Evolutionary conservation across 164 flowering plant genomes (phyloP), one percentile per base, ranked within the genome.

Genomic region (Liquidambar formosana): DNA sequence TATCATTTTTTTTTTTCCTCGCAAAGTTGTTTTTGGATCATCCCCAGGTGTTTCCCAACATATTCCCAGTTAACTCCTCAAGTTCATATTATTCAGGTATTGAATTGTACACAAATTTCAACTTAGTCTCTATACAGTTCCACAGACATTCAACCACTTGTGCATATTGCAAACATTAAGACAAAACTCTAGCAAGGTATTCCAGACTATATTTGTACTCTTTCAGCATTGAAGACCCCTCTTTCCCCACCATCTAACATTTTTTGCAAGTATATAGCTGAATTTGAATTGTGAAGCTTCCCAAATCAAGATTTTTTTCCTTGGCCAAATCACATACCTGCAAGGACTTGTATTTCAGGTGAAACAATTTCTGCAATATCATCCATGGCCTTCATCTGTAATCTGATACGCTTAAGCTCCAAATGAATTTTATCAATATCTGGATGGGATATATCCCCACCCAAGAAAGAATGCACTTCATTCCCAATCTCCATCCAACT

Each of bases 401-500:
- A 61, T 54, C 66, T 61, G 1, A 81, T 71, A 57, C 68, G 60
- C 69, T 64, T 47, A 25, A 85, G 77, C 52, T 63, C 78, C 61
- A 61, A 64, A 63, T 72, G 79, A 57, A 83, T 83, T 57, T 59
- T 58, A 62, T 63, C 71, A 56, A 77, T 85, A 59, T 71, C 76
- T 10, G 84, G 82, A 75, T 81, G 87, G 13, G 81, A 81, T 26
- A 70, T 19, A 77, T 80, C 87, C 15, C 85, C 83, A 28, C 83
- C 89, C 19, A 69, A 48, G 68, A 85, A 85, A 46, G 44, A 44
- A 54, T 85, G 86, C 64, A 81, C 80, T 67, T 73, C 63, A 61
- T 74, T 68, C 9, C 68, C 85, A 58, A 80, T 69, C 65, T 85
- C 85, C 64, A 66, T 73, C 87, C 87, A 83, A 66, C 89, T 85